These are phyloP conservation scores for Mortierella sp. DNA, from an alignment of 371 early-diverging fungal genomes.

Conservation along the genomic window DNA sequence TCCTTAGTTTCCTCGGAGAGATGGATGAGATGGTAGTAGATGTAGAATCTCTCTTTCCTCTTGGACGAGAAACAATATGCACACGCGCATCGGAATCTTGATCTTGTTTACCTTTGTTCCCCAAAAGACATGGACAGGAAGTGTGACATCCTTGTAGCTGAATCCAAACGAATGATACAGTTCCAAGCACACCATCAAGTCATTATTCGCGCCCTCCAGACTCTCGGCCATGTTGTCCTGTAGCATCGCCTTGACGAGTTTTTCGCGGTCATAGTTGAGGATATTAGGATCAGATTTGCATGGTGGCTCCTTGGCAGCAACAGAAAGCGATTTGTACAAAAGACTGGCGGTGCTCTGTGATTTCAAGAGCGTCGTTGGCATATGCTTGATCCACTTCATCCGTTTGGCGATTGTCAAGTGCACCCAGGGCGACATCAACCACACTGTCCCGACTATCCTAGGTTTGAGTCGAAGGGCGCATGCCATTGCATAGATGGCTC, in stretches of 20 bases:
- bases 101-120: constrained; percentile 53
- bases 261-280: constrained; percentile 55
- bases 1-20: neutral
- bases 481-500: constrained; percentile 62
- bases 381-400: constrained; percentile 60
- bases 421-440: constrained; percentile 62
- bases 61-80: neutral
- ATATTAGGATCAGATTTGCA: constrained; percentile 53
- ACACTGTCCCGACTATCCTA: constrained; percentile 58
- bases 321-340: constrained; percentile 54
- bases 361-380: constrained; percentile 58
- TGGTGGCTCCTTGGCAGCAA: constrained; percentile 58
- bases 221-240: constrained; percentile 59
- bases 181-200: constrained; percentile 59
- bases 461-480: constrained; percentile 58
- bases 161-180: constrained; percentile 59
- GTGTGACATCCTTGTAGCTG: constrained; percentile 60
- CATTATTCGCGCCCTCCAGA: constrained; percentile 60
- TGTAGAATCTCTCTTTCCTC: neutral
- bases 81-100: neutral
- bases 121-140: constrained; percentile 61
- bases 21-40: neutral
- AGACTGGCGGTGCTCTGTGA: constrained; percentile 53
- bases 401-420: constrained; percentile 58
- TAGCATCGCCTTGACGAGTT: constrained; percentile 58